These are phyloP conservation scores for Panicum hallii DNA, from an alignment of 202 grass and related monocot genomes.

Conservation along the genomic window DNA sequence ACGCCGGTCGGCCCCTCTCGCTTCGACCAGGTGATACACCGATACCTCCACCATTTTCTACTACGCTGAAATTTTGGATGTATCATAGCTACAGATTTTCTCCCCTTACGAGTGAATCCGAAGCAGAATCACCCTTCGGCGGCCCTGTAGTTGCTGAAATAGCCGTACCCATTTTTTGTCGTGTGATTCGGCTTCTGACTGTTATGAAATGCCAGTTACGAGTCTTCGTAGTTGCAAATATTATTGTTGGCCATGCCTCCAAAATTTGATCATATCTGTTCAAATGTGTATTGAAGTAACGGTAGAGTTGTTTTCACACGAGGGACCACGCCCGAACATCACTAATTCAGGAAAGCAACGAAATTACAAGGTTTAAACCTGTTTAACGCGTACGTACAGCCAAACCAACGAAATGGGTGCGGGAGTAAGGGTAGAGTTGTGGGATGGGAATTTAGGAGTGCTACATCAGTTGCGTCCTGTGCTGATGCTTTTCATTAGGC, in stretches of 20 bases:
- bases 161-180: background rate
- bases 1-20: background rate
- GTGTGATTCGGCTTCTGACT: background rate
- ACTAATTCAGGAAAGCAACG: too few species aligned
- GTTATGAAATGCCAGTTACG: background rate
- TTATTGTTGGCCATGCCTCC: background rate
- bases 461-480: background rate
- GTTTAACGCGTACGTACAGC: too few species aligned
- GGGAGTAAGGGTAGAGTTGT: background rate
- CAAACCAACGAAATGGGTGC: background rate
- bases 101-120: background rate
- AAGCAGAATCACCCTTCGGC: background rate
- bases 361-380: too few species aligned
- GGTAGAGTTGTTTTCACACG: too few species aligned
- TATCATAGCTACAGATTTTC: background rate
- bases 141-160: background rate
- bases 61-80: background rate
- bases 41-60: background rate
- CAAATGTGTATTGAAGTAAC: background rate
- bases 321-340: too few species aligned
- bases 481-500: background rate
- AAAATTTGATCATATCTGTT: background rate
- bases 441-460: background rate
- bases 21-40: constrained; percentile 7
- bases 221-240: background rate